Conservation (phyloP, 2,329 filamentous ascomycete species). For the Arthrobotrys iridis region DNA sequence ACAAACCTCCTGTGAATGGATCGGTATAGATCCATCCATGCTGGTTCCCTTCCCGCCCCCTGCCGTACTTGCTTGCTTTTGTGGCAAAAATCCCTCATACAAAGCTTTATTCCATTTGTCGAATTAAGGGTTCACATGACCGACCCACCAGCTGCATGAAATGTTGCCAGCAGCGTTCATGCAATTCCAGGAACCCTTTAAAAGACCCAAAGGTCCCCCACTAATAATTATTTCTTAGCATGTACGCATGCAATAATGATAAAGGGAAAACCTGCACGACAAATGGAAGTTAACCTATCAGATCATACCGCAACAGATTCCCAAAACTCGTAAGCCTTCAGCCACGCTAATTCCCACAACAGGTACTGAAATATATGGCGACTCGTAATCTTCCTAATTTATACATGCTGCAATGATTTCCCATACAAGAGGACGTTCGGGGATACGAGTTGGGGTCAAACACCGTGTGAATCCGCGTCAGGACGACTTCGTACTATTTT, state of each 20-base stretch:
- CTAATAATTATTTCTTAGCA: constrained; percentile 11
- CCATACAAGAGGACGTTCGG: constrained; percentile 24
- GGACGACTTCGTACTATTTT: neutral
- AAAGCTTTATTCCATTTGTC: constrained; percentile 12
- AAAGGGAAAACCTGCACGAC: constrained; percentile 1
- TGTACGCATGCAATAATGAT: constrained; percentile 1
- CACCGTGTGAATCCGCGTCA: constrained; percentile 20
- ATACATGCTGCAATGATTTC: neutral
- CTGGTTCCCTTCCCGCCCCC: constrained; percentile 34
- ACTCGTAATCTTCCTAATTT: neutral
- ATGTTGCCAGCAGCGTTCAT: constrained; percentile 6
- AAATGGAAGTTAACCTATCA: constrained; percentile 21
- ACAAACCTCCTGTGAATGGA: constrained; percentile 27
- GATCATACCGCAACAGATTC: neutral
- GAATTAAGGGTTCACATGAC: constrained; percentile 22
- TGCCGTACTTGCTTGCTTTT: constrained; percentile 39
- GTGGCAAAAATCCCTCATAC: constrained; percentile 54
- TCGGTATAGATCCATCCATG: constrained; percentile 22
- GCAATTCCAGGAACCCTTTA: constrained; percentile 46
- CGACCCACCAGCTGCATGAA: constrained; percentile 8
- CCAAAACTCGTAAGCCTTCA: constrained; percentile 15
- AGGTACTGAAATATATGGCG: neutral
- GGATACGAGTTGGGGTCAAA: constrained; percentile 24
- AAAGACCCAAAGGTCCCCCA: constrained; percentile 34
- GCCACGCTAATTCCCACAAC: constrained; percentile 1